Base-by-base conservation (phyloP, 306 rosid genomes). In the Datisca glomerata region DNA sequence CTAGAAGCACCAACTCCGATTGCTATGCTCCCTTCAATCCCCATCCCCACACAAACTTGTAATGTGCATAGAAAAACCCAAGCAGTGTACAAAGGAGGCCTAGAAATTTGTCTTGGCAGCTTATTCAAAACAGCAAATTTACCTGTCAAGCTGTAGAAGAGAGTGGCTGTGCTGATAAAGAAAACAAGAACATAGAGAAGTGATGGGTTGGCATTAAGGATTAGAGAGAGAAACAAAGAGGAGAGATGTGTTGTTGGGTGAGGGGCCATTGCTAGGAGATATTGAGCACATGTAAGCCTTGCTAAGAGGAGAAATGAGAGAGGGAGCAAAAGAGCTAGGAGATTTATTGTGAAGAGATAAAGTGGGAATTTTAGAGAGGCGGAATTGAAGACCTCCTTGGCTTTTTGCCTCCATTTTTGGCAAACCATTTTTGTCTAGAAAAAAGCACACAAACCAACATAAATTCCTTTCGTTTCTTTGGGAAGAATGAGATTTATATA, bases 221-320 rank as follows among this genome's bases (percentile, higher is more conserved):
- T 41, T 1, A 78, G 45, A 2, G 76, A 59, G 48, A 59, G 43
- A 7, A 61, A 4, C 41, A 41, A 46, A 5, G 73, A 35, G 8
- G 72, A 18, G 20, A 15, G 8, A 1, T 50, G 45, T 1, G 59
- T 36, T 2, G 21, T 10, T 7, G 15, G 25, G 20, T 4, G 43
- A 18, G 17, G 48, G 22, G 37, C 12, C 1, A 40, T 7, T 14
- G 44, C 2, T 1, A 40, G 2, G 21, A 78, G 75, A 32, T 52
- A 59, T 50, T 53, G 59, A 0, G 66, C 56, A 17, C 29, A 57
- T 12, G 74, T 68, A 38, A 73, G 64, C 37, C 78, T 72, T 4
- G 85, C 67, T 4, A 87, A 63, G 36, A 87, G 85, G 17, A 87
- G 82, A 53, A 87, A 79, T 0, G 96, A 76, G 45, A 74, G 71